Evolutionary conservation across 345 rosid genomes (phyloP), one percentile per base, ranked within the genome.

Genomic region (Brassica carinata): DNA sequence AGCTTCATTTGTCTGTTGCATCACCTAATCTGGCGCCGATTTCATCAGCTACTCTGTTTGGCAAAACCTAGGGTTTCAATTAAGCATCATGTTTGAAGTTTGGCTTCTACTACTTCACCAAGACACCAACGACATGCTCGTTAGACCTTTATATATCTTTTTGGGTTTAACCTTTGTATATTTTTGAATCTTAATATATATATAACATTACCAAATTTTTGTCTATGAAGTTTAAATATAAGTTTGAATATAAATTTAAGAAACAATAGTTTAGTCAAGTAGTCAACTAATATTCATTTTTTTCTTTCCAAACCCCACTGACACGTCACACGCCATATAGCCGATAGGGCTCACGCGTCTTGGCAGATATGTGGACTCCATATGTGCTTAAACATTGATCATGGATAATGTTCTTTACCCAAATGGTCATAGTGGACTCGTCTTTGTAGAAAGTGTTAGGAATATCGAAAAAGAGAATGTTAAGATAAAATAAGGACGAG

Each of bases 341-440:
- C 61, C 68, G 68, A 69, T 43, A 26, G 31, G 10, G 11, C 31
- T 13, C 69, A 69, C 65, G 62, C 69, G 19, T 18, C 33, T 30
- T 63, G 55, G 13, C 38, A 8, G 65, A 62, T 62, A 15, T 7
- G 17, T 11, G 19, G 62, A 77, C 61, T 69, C 7, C 18, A 31
- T 26, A 78, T 53, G 23, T 23, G 66, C 27, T 26, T 15, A n/a
- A 15, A 38, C 7, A 18, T 58, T 5, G 17, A 67, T 18, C 8
- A 15, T 40, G 43, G 64, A 79, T 73, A 73, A 69, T 74, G 58
- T 74, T 74, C 48, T 69, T 74, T 62, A 51, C 79, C 29, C 61
- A 74, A 69, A 31, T 69, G 63, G 71, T 61, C 23, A 68, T 34
- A 69, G 71, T 80, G 67, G 79, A 36, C 67, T 69, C 14, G 51